Evolutionary conservation across 2,329 filamentous ascomycete species (phyloP), one percentile per base, ranked within the genome.

Genomic region (Drechslerella dactyloides): DNA sequence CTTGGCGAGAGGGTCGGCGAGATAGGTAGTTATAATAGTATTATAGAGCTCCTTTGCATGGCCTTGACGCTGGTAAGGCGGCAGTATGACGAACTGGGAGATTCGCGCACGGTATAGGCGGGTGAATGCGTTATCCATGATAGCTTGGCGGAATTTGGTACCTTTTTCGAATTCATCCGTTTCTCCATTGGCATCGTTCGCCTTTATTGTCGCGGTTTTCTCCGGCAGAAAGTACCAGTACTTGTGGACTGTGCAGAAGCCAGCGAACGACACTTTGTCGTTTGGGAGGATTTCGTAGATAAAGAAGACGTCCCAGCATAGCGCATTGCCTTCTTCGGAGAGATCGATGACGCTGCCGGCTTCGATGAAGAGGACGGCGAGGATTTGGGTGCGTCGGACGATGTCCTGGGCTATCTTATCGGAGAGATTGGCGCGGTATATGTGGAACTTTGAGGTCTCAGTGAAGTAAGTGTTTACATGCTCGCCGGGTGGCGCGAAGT

Each of bases 301-400:
- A 75, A 96, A 87, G 81, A 92, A 97, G n/a, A 97, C 81, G 0
- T 90, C 92, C 94, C 94, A 99, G 76, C 93, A 86, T 72, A 92
- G 86, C 19, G 89, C 80, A 0, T 87, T 88, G 83, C 86, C 89
- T 73, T 93, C 89, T 0, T 89, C 85, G 58, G 90, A 87, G 1
- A 89, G 82, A 15, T 85, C 85, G 51, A 97, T 87, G 40, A 86
- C 86, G 2, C 87, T 90, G n/a, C 93, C 94, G 27, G 91, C 94
- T 79, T 99, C 96, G 73, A 99, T 97, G 79, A 92, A 96, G 69
- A 97, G 83, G 15, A 91, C 87, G 3, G 93, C 86, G 37, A 96
- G 82, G 62, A 97, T 86, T 80, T 96, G 92, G 74, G 96, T 85
- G 58, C 93, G 90, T 73, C 86, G 86, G 77, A 96, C 83, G 42